Conservation (phyloP, 2,329 filamentous ascomycete species). For the Talaromyces verruculosus region DNA sequence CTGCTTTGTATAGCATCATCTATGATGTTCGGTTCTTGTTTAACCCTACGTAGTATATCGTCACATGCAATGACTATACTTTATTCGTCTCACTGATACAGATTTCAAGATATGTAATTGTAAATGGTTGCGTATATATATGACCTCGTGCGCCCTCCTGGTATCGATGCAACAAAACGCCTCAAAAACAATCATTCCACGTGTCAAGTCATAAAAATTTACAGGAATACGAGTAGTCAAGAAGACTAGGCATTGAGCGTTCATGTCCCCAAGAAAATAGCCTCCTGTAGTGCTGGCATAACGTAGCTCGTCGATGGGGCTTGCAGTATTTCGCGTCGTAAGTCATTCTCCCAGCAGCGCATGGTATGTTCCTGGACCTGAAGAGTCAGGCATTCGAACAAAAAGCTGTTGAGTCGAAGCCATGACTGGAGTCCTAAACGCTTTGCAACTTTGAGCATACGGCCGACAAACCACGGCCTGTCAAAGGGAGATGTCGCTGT, state of each 20-base stretch:
- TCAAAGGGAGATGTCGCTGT: slow-evolving; percentile 29
- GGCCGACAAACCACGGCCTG: slow-evolving; percentile 42
- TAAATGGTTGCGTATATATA: background rate
- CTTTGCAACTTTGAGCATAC: slow-evolving; percentile 44
- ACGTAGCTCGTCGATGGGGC: slow-evolving; percentile 39
- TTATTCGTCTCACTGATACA: background rate
- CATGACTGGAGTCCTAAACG: slow-evolving; percentile 36
- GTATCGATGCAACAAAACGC: slow-evolving; percentile 13
- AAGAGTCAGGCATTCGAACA: slow-evolving; percentile 39
- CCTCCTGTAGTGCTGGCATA: slow-evolving; percentile 24
- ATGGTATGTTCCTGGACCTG: slow-evolving; percentile 27
- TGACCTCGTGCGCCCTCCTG: slow-evolving; percentile 4
- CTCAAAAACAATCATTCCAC: background rate
- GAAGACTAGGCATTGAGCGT: background rate
- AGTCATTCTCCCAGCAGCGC: slow-evolving; percentile 33
- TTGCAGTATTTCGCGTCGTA: slow-evolving; percentile 39
- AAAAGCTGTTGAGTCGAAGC: slow-evolving; percentile 37
- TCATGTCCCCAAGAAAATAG: slow-evolving; percentile 11
- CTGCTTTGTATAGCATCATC: background rate
- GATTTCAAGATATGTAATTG: background rate
- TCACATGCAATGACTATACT: background rate
- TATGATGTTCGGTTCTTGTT: background rate
- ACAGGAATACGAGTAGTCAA: background rate
- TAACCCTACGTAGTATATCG: background rate
- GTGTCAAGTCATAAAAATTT: background rate